Evolutionary conservation across 139 green algal genomes (phyloP).

Genomic region (Choricystis sp.): DNA sequence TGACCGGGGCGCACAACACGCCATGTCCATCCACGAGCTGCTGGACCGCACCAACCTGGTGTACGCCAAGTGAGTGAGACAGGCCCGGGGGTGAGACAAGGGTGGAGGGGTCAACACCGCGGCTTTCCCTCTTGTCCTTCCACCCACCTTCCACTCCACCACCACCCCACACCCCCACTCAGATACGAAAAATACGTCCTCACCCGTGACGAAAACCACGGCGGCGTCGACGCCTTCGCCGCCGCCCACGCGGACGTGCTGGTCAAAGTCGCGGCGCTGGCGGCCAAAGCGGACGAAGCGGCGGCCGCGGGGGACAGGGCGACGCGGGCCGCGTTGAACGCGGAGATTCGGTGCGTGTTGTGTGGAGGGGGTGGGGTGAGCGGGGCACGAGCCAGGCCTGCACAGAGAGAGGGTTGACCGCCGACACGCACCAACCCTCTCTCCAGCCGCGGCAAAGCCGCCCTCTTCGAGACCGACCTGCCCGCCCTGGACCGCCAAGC

Average conservation of each 20-base stretch:
- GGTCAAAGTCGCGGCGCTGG: conserved; percentile 27
- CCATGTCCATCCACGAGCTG: conserved; percentile 9
- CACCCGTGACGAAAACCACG: conserved; percentile 14
- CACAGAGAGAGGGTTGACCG: not conserved
- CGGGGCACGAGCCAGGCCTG: conserved; percentile 1
- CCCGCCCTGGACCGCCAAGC: conserved; percentile 15
- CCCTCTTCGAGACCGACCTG: conserved; percentile 12
- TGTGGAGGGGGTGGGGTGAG: too few species aligned
- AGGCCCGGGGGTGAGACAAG: too few species aligned
- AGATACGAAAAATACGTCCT: conserved; percentile 53
- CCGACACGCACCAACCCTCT: not conserved
- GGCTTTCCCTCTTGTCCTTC: too few species aligned
- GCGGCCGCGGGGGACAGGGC: not conserved
- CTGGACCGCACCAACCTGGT: not conserved
- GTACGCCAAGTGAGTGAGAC: not conserved
- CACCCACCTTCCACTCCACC: not conserved
- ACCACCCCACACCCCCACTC: not conserved
- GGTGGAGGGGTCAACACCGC: not conserved
- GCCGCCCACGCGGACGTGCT: conserved; percentile 31
- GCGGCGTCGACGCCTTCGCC: conserved; percentile 32
- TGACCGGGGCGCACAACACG: conserved; percentile 2
- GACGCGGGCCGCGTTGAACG: not conserved
- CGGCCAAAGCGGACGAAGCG: not conserved
- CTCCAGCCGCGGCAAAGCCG: conserved; percentile 31
- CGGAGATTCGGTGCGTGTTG: not conserved